Evolutionary conservation across 306 rosid genomes (phyloP).

Genomic region (Glycine soja): DNA sequence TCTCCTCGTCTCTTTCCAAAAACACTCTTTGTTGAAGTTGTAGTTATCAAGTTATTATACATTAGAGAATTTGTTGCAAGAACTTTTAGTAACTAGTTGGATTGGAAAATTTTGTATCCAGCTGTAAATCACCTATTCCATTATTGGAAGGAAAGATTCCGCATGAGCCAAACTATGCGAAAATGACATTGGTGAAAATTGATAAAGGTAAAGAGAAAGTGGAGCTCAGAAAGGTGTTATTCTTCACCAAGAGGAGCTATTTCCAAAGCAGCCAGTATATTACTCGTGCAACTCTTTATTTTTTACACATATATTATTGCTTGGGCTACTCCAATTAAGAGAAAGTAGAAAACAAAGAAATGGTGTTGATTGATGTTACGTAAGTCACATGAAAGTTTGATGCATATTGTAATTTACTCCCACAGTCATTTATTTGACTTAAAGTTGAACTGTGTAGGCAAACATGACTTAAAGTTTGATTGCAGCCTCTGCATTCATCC

Average conservation of each 20-base stretch:
- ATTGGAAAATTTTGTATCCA: conserved; percentile 34
- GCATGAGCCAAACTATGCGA: conserved; percentile 32
- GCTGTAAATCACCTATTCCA: conserved; percentile 50
- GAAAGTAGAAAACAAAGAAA: not conserved
- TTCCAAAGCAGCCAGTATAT: no score
- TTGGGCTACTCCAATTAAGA: not conserved
- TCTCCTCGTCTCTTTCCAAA: no score
- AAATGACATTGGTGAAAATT: conserved; percentile 32
- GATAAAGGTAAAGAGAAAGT: not conserved
- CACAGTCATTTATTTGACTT: not conserved
- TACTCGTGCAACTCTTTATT: no score
- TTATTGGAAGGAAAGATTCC: conserved; percentile 45
- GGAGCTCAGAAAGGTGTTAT: not conserved
- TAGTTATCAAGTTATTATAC: no score
- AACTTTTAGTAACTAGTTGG: not conserved
- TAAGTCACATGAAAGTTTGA: not conserved
- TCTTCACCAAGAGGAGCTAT: not conserved
- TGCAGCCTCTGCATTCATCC: not conserved
- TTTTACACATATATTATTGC: no score
- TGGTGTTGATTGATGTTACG: conserved; percentile 10
- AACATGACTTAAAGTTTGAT: no score
- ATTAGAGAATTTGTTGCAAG: no score
- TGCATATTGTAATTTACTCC: not conserved
- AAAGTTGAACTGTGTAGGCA: not conserved
- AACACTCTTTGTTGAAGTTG: no score